Evolutionary conservation across 177 flowering plant genomes (phyloP), one percentile per base, ranked within the genome.

Genomic region (Tripterygium wilfordii): DNA sequence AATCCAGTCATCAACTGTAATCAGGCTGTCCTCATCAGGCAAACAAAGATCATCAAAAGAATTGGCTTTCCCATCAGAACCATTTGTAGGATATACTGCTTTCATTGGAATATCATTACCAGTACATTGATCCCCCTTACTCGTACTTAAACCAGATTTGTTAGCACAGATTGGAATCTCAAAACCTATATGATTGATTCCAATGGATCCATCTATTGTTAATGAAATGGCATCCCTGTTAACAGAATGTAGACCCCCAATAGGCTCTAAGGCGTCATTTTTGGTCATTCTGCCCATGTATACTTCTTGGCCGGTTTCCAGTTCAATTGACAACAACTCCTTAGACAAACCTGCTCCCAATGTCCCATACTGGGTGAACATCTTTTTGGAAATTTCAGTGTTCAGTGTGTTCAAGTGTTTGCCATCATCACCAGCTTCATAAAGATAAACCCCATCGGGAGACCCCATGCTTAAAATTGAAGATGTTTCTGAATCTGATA

Each of bases 281-380:
- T 30, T 9, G 21, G 45, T n/a, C 14, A 30, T 3, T 20, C 38
- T 41, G 15, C 65, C 70, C 36, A 27, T 48, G 13, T 74, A 54
- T 32, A 56, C 66, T 59, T 69, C 67, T 44, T 74, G 78, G 29
- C 39, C 60, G 18, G 68, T 67, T 33, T 80, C 70, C 36, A 74
- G 78, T 53, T 55, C 71, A 20, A 37, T 64, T 15, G 81, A 72
- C 13, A 77, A 74, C 55, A 75, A 54, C 60, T 77, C 80, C 46
- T 67, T 62, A 78, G 76, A 71, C 48, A 77, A 74, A 37, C 74
- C 67, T 25, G 70, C 45, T 17, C 80, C 80, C 64, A 75, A 75
- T 5, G 76, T 73, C 14, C 74, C 38, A 49, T 73, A n/a, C n/a
- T n/a, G 80, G 7, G 88, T 75, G 23, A 64, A 56, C 15, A 54